Evolutionary conservation across 2,329 filamentous ascomycete genomes (phyloP).

Genomic region (Cryphonectria nitschkei): DNA sequence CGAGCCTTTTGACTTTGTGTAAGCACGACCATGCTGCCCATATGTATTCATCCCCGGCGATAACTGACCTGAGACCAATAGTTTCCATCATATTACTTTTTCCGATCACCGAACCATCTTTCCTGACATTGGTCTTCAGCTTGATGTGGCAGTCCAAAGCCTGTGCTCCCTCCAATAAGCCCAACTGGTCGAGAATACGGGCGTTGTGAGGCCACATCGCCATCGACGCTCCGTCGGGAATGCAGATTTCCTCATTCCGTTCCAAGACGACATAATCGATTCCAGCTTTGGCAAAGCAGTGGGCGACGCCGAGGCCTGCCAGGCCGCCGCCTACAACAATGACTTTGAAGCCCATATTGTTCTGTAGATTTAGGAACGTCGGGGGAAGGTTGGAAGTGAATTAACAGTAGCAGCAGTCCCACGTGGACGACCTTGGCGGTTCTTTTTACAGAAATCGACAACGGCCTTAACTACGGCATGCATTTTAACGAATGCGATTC

Average conservation of each 20-base stretch:
- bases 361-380: neutral
- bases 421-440: neutral
- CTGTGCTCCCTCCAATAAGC: conserved; percentile 32
- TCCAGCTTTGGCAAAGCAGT: conserved; percentile 37
- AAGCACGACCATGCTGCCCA: neutral
- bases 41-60: neutral
- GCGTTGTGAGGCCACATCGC: conserved; percentile 34
- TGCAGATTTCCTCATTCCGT: conserved; percentile 31
- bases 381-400: too few relatives aligned
- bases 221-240: conserved; percentile 33
- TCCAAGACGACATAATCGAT: conserved; percentile 39
- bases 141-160: conserved; percentile 28
- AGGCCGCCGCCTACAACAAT: conserved; percentile 40
- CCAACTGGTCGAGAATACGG: conserved; percentile 37
- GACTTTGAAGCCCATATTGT: conserved; percentile 29
- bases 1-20: conserved; percentile 28
- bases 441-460: neutral
- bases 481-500: neutral
- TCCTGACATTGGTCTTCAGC: conserved; percentile 29
- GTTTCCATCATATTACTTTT: conserved; percentile 31
- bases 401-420: neutral
- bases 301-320: conserved; percentile 37
- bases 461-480: neutral
- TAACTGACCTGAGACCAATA: conserved; percentile 26
- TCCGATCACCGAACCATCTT: conserved; percentile 30